phyloP scores from a whole-genome alignment of 2,329 filamentous ascomycete species.

The Colletotrichum salicis region DNA sequence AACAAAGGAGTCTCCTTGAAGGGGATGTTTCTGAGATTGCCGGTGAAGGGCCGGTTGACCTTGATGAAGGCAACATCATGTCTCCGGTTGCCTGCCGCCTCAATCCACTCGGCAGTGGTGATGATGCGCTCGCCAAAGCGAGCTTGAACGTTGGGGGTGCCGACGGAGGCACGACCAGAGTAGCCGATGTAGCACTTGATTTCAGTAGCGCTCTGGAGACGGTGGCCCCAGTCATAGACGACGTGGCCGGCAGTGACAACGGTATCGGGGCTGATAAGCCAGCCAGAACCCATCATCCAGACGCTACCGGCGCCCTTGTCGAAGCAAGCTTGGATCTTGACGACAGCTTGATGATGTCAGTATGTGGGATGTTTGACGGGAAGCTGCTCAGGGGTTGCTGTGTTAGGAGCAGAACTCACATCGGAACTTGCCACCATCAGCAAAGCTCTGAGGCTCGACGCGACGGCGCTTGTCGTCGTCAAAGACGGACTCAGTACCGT shows the following conservation, averaged over 20 bases:
- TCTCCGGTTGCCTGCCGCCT: conserved; percentile 24
- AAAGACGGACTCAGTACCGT: neutral
- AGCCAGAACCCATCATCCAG: conserved; percentile 41
- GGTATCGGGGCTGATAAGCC: conserved; percentile 38
- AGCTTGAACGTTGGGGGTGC: neutral
- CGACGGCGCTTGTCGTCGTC: neutral
- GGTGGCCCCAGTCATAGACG: conserved; percentile 39
- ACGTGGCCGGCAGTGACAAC: conserved; percentile 40
- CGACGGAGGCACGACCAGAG: conserved; percentile 38
- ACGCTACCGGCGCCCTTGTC: neutral
- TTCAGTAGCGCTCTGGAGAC: conserved; percentile 38
- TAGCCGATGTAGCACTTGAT: conserved; percentile 50
- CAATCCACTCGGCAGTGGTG: conserved; percentile 40
- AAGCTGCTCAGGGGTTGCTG: too few species aligned
- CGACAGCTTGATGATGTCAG: neutral
- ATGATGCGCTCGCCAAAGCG: conserved; percentile 38
- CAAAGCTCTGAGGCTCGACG: neutral
- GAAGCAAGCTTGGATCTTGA: conserved; percentile 35
- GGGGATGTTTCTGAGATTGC: conserved; percentile 38
- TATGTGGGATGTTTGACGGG: too few species aligned
- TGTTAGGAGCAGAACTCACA: neutral
- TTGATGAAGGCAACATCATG: conserved; percentile 43
- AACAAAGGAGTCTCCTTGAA: conserved; percentile 36
- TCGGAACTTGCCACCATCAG: neutral
- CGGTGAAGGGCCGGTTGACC: conserved; percentile 39